Base-by-base conservation (phyloP, 345 rosid genomes). In the Clarkia xantiana region DNA sequence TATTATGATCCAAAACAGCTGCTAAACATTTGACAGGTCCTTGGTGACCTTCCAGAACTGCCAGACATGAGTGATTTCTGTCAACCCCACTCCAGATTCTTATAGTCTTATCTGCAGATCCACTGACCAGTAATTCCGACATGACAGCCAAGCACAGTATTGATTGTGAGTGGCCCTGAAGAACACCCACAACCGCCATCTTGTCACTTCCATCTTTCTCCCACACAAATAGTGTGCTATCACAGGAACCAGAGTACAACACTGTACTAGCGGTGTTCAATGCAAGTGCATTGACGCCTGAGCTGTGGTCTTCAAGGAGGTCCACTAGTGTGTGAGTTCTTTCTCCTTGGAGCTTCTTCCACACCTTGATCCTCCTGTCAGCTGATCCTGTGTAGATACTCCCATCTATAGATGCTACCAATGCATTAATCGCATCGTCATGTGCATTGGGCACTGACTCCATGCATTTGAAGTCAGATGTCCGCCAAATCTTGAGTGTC, bases 11-110 rank as follows among this genome's bases (percentile, higher is more conserved):
- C 14, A 67, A 20, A 14, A 71, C 54, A 55, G 80, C 88, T 3
- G 93, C 67, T 70, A 90, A 70, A 67, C 97, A 86, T 69, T 90
- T 90, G 47, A 90, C 86, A 0, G 97, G 94, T 42, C 94, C 97
- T 41, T 38, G 56, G 49, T 90, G 97, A 16, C 97, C 97, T 60
- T 79, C 78, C 49, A 90, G 42, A 15, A 79, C 66, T 25, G 82
- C 82, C 45, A 86, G 48, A 46, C 97, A 86, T 1, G 77, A 53
- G 68, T 66, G 78, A 42, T 56, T 75, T 47, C 73, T 59, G 0
- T 46, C 56, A 2, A 42, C 58, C 20, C 76, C 70, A 55, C 61
- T 72, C 97, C 97, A 90, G 2, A 86, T 62, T 63, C 94, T 79
- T 18, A 83, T 71, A 1, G 77, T 83, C 55, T 66, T 81, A 60